Evolutionary conservation across 495 filamentous ascomycete species (phyloP), one percentile per base, ranked within the genome.

Genomic region (Hypomontagnella submonticulosa): DNA sequence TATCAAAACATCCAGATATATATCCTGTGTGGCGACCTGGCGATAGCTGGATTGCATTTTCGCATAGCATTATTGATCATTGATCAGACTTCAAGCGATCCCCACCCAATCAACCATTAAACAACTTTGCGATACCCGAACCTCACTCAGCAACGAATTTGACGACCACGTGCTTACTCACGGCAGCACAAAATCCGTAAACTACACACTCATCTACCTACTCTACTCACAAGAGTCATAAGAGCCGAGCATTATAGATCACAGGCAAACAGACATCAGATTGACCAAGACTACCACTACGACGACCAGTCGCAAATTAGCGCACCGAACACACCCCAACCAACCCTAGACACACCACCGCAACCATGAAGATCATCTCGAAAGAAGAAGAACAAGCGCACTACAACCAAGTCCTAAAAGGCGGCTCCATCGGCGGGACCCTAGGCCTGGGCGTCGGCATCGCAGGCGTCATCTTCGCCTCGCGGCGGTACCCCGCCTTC

Each of bases 281-380:
- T n/a, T n/a, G n/a, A n/a, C n/a, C n/a, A n/a, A n/a, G n/a, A n/a
- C n/a, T n/a, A n/a, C n/a, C n/a, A n/a, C n/a, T 27, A 27, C 23
- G 23, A 6, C 23, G 2, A 27, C 23, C 23, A 27, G 23, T 27
- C 23, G 23, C 23, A 27, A 27, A 27, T 27, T 27, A 27, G 23
- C 23, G 23, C 23, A 27, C 23, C 23, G 6, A 27, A 27, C n/a
- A n/a, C n/a, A n/a, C 23, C 23, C 23, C 23, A 2, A 27, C 23
- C 23, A 2, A 3, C 23, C 23, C 3, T 27, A 49, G 12, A 47
- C 42, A 41, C 18, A 53, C 51, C 27, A 57, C 65, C 61, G 67
- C 61, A 67, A 84, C 52, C 40, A 98, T 98, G 94, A 98, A 97
- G 88, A 79, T 98, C 69, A 84, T 98, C 73, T 93, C 90, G 50